These are phyloP conservation scores for Pleurostoma richardsiae DNA, from an alignment of 2,329 filamentous ascomycete genomes.

Conservation along the genomic window DNA sequence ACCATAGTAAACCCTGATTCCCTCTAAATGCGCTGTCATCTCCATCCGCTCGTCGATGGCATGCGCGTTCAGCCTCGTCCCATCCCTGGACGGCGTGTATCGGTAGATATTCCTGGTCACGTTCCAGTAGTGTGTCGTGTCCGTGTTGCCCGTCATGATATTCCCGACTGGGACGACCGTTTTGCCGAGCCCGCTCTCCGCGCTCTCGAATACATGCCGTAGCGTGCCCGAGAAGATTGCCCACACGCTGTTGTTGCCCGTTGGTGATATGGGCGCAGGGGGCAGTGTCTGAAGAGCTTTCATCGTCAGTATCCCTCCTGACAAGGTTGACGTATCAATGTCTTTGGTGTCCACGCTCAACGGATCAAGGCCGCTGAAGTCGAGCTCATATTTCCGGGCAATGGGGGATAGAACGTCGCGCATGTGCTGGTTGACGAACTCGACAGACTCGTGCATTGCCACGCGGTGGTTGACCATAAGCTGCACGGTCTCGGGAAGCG, in stretches of 20 bases:
- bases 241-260: slow-evolving; percentile 18
- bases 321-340: not conserved
- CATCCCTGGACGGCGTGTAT: slow-evolving; percentile 40
- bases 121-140: slow-evolving; percentile 47
- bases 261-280: slow-evolving; percentile 20
- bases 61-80: slow-evolving; percentile 37
- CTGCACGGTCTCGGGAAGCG: slow-evolving; percentile 38
- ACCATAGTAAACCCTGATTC: slow-evolving; percentile 35
- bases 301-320: slow-evolving; percentile 2
- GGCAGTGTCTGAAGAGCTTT: slow-evolving; percentile 9
- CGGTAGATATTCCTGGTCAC: slow-evolving; percentile 47
- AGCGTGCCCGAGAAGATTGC: slow-evolving; percentile 29
- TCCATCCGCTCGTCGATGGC: slow-evolving; percentile 43
- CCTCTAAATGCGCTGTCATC: slow-evolving; percentile 34
- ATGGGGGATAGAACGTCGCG: slow-evolving; percentile 31
- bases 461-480: slow-evolving; percentile 42
- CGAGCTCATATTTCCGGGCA: slow-evolving; percentile 33
- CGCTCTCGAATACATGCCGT: slow-evolving; percentile 31
- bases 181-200: slow-evolving; percentile 18
- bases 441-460: slow-evolving; percentile 38
- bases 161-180: slow-evolving; percentile 34
- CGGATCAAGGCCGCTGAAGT: slow-evolving; percentile 29
- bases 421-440: slow-evolving; percentile 31
- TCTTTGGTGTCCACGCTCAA: not conserved
- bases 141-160: slow-evolving; percentile 49